Conservation (phyloP, 2,329 filamentous ascomycete species). For the Lachnellula arida region DNA sequence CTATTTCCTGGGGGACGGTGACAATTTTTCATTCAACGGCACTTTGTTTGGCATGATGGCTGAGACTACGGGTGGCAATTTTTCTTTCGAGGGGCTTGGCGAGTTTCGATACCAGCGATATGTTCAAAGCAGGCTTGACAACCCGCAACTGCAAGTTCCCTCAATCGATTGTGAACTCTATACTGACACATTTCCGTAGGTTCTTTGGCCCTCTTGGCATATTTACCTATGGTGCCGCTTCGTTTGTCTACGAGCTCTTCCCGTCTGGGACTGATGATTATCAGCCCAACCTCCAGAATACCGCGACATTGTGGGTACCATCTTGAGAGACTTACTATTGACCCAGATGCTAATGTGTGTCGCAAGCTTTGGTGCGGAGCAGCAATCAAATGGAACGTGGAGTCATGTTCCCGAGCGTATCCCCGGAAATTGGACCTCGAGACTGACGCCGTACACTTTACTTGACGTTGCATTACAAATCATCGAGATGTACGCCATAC, state of each 20-base stretch:
- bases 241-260: slow-evolving; percentile 24
- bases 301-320: slow-evolving; percentile 19
- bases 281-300: slow-evolving; percentile 28
- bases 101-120: slow-evolving; percentile 31
- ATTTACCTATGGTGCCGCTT: slow-evolving; percentile 19
- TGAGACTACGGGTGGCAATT: slow-evolving; percentile 31
- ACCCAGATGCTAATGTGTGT: too few species aligned
- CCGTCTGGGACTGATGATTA: slow-evolving; percentile 18
- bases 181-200: too few species aligned
- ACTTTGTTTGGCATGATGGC: slow-evolving; percentile 31
- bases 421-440: slow-evolving; percentile 23
- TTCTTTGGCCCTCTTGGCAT: slow-evolving; percentile 26
- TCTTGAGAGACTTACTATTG: too few species aligned
- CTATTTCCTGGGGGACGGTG: slow-evolving; percentile 23
- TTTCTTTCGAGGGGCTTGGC: slow-evolving; percentile 27
- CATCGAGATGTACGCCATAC: slow-evolving; percentile 36
- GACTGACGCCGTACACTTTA: slow-evolving; percentile 27
- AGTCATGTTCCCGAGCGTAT: slow-evolving; percentile 31
- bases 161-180: too few species aligned
- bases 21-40: slow-evolving; percentile 24
- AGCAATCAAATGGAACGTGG: too few species aligned
- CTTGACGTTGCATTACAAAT: slow-evolving; percentile 37
- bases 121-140: too few species aligned
- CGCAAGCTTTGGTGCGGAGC: too few species aligned
- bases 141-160: too few species aligned